Evolutionary conservation across 2,329 filamentous ascomycete genomes (phyloP).

Genomic region (Metarhizium guizhouense): DNA sequence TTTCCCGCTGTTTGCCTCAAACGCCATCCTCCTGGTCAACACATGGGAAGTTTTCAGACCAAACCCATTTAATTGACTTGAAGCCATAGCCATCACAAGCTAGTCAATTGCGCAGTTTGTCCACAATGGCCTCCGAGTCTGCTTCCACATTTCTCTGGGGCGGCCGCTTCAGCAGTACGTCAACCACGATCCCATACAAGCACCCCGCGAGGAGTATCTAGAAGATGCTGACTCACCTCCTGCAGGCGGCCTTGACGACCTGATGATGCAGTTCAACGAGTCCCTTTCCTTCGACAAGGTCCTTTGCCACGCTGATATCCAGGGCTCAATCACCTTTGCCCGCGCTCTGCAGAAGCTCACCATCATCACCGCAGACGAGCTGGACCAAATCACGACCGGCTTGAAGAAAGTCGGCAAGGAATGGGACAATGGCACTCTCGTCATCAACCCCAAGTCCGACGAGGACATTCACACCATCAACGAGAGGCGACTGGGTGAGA

Average conservation of each 20-base stretch:
- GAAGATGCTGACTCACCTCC: background rate
- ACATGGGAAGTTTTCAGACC: no score
- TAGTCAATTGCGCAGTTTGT: no score
- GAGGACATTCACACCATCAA: slow-evolving; percentile 41
- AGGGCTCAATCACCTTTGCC: slow-evolving; percentile 56
- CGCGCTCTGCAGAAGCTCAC: slow-evolving; percentile 52
- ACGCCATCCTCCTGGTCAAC: no score
- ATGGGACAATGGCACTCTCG: slow-evolving; percentile 18
- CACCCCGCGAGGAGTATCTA: no score
- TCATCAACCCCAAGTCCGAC: slow-evolving; percentile 16
- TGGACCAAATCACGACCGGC: no score
- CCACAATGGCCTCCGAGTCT: no score
- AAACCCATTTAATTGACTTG: no score
- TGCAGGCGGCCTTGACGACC: slow-evolving; percentile 9
- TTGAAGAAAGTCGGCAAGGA: slow-evolving; percentile 6
- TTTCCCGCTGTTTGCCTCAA: no score
- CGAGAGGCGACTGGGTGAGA: slow-evolving; percentile 51
- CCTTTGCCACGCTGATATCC: slow-evolving; percentile 58
- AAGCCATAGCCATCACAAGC: no score
- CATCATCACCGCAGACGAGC: slow-evolving; percentile 39
- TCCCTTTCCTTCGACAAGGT: slow-evolving; percentile 58
- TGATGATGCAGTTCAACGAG: slow-evolving; percentile 45
- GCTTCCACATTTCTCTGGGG: no score
- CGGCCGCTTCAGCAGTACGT: no score
- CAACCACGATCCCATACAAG: no score